phyloP scores from a whole-genome alignment of 2,329 filamentous ascomycete genomes.

The Colletotrichum lindemuthianum region DNA sequence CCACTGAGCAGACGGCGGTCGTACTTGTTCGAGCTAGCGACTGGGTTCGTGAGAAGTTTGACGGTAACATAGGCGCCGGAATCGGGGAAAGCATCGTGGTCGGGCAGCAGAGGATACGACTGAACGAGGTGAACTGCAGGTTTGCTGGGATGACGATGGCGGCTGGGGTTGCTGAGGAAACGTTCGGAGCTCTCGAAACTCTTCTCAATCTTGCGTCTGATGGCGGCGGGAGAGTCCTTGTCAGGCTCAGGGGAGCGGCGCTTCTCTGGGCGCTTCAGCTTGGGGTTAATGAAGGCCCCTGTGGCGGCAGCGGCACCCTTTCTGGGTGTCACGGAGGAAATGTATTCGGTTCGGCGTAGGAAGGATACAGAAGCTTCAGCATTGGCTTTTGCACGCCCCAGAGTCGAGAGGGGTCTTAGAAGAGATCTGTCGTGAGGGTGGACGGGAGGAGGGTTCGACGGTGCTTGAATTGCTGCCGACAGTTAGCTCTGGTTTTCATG shows the following conservation, averaged over 20 bases:
- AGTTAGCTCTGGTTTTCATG: conserved; percentile 30
- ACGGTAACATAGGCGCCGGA: conserved; percentile 75
- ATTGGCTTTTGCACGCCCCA: conserved; percentile 83
- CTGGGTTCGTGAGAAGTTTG: conserved; percentile 74
- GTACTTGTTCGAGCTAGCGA: conserved; percentile 62
- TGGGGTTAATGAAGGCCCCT: conserved; percentile 44
- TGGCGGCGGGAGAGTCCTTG: conserved; percentile 71
- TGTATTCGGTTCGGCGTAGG: conserved; percentile 95
- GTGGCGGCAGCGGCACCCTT: conserved; percentile 60
- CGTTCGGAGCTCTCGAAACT: conserved; percentile 65
- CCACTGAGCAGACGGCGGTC: conserved; percentile 70
- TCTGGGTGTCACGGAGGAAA: conserved; percentile 70
- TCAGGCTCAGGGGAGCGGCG: conserved; percentile 67
- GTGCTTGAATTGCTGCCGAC: conserved; percentile 76
- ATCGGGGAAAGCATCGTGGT: conserved; percentile 75
- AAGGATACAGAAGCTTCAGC: conserved; percentile 84
- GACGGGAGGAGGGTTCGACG: conserved; percentile 74
- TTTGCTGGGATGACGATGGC: conserved; percentile 66
- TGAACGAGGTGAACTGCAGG: conserved; percentile 60
- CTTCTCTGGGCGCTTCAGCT: conserved; percentile 50
- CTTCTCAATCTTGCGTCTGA: conserved; percentile 74
- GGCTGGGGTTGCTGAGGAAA: conserved; percentile 63
- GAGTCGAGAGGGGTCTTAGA: conserved; percentile 81
- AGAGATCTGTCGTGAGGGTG: conserved; percentile 88
- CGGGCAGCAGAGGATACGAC: conserved; percentile 70